Conservation (phyloP, 345 rosid genomes). For the Cochlearia excelsa region DNA sequence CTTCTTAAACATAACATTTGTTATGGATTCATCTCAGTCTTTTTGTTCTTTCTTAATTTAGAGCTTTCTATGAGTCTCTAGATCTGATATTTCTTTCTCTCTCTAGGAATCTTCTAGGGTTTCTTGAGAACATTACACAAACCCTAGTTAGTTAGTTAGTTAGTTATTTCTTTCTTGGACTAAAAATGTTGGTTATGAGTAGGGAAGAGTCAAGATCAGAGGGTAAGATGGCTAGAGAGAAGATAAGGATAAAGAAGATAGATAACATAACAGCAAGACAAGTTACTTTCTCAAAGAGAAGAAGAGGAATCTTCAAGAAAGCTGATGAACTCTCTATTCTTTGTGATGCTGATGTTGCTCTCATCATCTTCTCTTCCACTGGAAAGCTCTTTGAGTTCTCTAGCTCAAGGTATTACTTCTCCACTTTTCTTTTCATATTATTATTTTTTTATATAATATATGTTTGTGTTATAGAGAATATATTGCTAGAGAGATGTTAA, state of each 20-base stretch:
- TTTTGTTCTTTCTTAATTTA: background rate
- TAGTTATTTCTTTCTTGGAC: background rate
- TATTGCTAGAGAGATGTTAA: conserved; percentile 1
- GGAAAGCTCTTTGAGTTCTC: conserved; percentile 64
- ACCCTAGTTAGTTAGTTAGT: conserved; percentile 19
- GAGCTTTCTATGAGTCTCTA: conserved; percentile 2
- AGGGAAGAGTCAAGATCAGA: conserved; percentile 18
- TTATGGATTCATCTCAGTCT: conserved; percentile 7
- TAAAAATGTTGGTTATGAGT: conserved; percentile 13
- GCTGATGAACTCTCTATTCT: conserved; percentile 68
- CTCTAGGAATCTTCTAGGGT: conserved; percentile 34
- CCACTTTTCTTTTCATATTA: conserved; percentile 11
- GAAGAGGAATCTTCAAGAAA: conserved; percentile 67
- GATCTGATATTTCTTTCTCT: conserved; percentile 31
- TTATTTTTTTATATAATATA: background rate
- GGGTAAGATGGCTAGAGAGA: conserved; percentile 53
- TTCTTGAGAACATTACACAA: conserved; percentile 7
- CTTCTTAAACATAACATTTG: background rate
- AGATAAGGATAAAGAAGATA: conserved; percentile 63
- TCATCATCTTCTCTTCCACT: conserved; percentile 59
- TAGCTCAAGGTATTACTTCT: conserved; percentile 54
- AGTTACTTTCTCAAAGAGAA: conserved; percentile 65
- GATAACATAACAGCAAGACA: conserved; percentile 62
- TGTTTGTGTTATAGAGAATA: background rate
- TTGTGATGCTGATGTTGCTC: conserved; percentile 69